A percentile compares a stretch with the other conserved stretches of the same genome.
phyloP scores from a whole-genome alignment of 495 filamentous ascomycete species.

The Durotheca rogersii region DNA sequence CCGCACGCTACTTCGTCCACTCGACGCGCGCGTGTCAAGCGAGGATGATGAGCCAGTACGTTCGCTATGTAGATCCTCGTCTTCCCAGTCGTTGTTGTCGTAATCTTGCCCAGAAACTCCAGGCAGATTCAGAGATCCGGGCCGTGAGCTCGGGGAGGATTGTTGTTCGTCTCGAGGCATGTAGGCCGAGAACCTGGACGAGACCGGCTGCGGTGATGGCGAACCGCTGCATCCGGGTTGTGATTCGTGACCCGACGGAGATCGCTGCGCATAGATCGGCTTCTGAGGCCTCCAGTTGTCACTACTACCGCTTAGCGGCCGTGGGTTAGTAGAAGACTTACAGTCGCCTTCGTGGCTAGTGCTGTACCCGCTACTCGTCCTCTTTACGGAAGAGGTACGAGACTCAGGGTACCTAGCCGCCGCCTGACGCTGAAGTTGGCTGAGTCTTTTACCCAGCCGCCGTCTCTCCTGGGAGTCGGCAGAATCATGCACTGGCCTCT shows the following conservation, averaged over 20 bases:
- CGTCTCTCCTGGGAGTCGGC: not conserved
- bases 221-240: not conserved
- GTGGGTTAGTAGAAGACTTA: not conserved
- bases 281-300: constrained; percentile 3
- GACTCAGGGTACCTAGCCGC: not conserved
- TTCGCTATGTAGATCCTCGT: not conserved
- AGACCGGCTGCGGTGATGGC: not conserved
- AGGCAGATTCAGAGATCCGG: not conserved
- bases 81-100: not conserved
- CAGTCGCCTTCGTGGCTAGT: not conserved
- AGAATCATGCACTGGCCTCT: not conserved
- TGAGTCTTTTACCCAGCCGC: not conserved
- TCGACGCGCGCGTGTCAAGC: no score
- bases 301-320: not conserved
- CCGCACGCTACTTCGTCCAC: not conserved
- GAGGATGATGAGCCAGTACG: not conserved
- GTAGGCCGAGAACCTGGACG: not conserved
- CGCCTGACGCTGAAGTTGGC: not conserved
- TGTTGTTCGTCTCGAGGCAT: not conserved
- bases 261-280: constrained; percentile 11
- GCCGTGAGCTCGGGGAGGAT: not conserved
- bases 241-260: not conserved
- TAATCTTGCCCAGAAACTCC: not conserved
- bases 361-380: not conserved
- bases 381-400: not conserved